These are phyloP conservation scores for Bremia lactucae DNA, from an alignment of 352 stramenopile genomes.

Conservation along the genomic window DNA sequence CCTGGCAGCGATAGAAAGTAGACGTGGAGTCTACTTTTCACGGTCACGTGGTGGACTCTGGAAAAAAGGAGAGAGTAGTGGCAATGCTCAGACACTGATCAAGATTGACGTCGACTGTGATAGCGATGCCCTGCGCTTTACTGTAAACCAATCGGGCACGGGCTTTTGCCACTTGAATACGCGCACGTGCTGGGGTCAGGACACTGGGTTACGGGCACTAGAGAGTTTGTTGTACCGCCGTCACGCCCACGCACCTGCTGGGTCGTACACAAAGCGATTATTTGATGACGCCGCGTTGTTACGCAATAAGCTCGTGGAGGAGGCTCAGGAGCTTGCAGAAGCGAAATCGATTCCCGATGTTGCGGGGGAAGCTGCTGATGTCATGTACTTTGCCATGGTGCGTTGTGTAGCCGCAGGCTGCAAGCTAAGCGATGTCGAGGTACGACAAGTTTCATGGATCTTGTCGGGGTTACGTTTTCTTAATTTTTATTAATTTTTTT, in stretches of 20 bases:
- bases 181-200: conserved; percentile 89
- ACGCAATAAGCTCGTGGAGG: conserved; percentile 94
- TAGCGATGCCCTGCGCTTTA: conserved; percentile 91
- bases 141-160: conserved; percentile 77
- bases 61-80: conserved; percentile 94
- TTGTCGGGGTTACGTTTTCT: conserved; percentile 3
- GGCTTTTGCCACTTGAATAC: conserved; percentile 86
- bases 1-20: conserved; percentile 74
- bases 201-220: conserved; percentile 81
- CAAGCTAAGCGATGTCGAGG: conserved; percentile 87
- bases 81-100: conserved; percentile 89
- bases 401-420: conserved; percentile 86
- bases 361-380: conserved; percentile 90
- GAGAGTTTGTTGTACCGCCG: conserved; percentile 83
- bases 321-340: conserved; percentile 90
- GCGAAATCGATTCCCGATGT: conserved; percentile 81
- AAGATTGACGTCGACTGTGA: conserved; percentile 93
- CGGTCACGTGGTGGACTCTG: conserved; percentile 86
- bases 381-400: conserved; percentile 95
- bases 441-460: conserved; percentile 14
- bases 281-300: conserved; percentile 90
- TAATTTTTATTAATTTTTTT: conserved; percentile 1
- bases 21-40: conserved; percentile 92
- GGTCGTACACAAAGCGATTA: conserved; percentile 93
- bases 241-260: conserved; percentile 78